Evolutionary conservation across 345 rosid genomes (phyloP), one percentile per base, ranked within the genome.

Genomic region (Murraya koenigii): DNA sequence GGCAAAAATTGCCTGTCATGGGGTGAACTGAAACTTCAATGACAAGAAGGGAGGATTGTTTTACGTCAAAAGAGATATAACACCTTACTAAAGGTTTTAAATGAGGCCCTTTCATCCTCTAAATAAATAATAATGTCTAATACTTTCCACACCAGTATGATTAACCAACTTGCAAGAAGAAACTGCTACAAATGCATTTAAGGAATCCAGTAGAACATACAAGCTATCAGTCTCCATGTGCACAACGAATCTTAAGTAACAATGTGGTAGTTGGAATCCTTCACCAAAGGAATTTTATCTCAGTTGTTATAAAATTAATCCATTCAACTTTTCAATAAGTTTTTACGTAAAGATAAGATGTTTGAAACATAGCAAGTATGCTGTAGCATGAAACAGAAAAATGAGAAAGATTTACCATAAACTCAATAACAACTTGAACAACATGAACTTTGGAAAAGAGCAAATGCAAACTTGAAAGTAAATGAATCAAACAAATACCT

Each of bases 401-500:
- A 74, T 58, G 28, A 41, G 39, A 17, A 41, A 61, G 7, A 26
- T 38, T 62, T 74, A 62, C 47, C 13, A 36, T 15, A 44, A 80
- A 64, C 67, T 22, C n/a, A 35, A 54, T 60, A 19, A 20, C 6
- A 3, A 17, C 15, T 56, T 35, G 64, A 26, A 70, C 59, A 39
- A 2, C 2, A 70, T 35, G 19, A 39, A 59, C 20, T 23, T 60
- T 8, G 72, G 14, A 33, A 75, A 30, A 70, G 30, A 33, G 4
- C 38, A 78, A 28, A 25, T 22, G 22, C 7, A 68, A 28, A 39
- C 49, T 55, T 28, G 8, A 44, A 28, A 60, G 26, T 55, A 15
- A 39, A 74, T 22, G 44, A 78, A 75, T 30, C 35, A 62, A 62
- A 69, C 30, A n/a, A 69, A 44, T 84, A 93, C 99, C 97, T 95